phyloP scores from a whole-genome alignment of 1,139 yeast species.

The Pichia sp. region DNA sequence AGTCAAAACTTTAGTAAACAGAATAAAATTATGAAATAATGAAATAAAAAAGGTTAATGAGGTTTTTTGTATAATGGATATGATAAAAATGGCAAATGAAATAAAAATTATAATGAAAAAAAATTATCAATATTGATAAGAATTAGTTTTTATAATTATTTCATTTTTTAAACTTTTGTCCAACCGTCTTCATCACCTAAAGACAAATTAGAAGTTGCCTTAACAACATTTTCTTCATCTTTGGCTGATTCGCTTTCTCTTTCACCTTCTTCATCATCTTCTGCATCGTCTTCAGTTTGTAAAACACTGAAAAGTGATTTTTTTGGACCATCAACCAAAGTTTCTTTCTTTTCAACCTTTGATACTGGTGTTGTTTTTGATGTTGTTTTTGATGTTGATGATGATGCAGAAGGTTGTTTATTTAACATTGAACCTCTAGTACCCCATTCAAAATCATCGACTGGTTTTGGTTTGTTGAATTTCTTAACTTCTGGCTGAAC shows the following conservation, averaged over 20 bases:
- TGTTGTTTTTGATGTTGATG: constrained; percentile 27
- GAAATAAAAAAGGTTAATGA: no score
- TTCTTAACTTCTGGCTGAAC: constrained; percentile 37
- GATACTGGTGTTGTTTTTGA: constrained; percentile 30
- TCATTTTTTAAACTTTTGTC: constrained; percentile 29
- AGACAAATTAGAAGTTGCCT: constrained; percentile 38
- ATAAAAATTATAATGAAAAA: not conserved
- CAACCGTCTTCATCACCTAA: constrained; percentile 46
- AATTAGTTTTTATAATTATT: not conserved
- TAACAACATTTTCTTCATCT: constrained; percentile 33
- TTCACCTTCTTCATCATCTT: constrained; percentile 33
- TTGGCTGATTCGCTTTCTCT: constrained; percentile 9
- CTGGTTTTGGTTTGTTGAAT: constrained; percentile 27
- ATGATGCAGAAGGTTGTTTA: constrained; percentile 15
- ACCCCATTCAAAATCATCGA: constrained; percentile 38
- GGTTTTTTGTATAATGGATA: not conserved
- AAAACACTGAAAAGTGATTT: constrained; percentile 61
- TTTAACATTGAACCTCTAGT: constrained; percentile 22
- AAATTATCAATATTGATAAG: not conserved
- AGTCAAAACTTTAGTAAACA: constrained; percentile 1
- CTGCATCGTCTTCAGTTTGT: constrained; percentile 61
- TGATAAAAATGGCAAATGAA: not conserved
- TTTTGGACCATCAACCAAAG: constrained; percentile 24
- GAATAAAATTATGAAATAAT: constrained; percentile 7
- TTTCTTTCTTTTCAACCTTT: constrained; percentile 18